Percentiles rank a stretch among this genome's conserved stretches.
Evolutionary conservation across 306 rosid genomes (phyloP).

Genomic region (Prunus mira): DNA sequence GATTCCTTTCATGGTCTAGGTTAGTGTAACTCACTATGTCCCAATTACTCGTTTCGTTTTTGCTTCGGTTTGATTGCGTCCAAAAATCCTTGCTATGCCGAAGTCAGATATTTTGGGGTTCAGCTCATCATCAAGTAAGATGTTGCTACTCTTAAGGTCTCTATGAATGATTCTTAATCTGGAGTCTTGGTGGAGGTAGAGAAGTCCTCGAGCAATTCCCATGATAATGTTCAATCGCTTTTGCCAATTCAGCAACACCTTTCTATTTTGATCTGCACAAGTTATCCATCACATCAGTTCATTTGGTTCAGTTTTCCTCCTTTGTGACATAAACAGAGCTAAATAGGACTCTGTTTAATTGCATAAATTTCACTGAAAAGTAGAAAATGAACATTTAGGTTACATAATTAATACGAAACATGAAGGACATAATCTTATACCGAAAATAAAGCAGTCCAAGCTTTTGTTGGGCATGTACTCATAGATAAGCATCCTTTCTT

Average conservation of each 20-base stretch:
- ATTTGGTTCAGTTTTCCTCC: background rate
- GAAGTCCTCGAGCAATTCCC: slow-evolving; percentile 28
- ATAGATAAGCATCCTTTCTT: slow-evolving; percentile 5
- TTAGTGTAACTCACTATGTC: slow-evolving; percentile 17
- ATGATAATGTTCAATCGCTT: slow-evolving; percentile 17
- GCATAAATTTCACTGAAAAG: background rate
- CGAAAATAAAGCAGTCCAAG: slow-evolving; percentile 12
- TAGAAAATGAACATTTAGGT: too few relatives aligned
- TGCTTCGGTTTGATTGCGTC: slow-evolving; percentile 24
- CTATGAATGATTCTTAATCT: slow-evolving; percentile 32
- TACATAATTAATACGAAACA: background rate
- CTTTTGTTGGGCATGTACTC: too few relatives aligned
- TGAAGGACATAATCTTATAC: background rate
- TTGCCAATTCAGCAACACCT: slow-evolving; percentile 15
- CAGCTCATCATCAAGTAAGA: slow-evolving; percentile 29
- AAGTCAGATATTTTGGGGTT: slow-evolving; percentile 36
- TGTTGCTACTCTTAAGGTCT: slow-evolving; percentile 28
- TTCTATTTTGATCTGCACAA: slow-evolving; percentile 7
- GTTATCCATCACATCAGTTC: background rate
- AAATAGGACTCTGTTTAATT: background rate
- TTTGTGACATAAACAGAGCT: background rate
- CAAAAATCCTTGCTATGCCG: slow-evolving; percentile 30
- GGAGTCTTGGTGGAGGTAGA: slow-evolving; percentile 29
- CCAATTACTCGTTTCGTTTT: slow-evolving; percentile 27
- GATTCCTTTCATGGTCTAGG: too few relatives aligned